A percentile compares a stretch with the other conserved stretches of the same genome.
These are phyloP conservation scores for Sclerotinia spermophila DNA, from an alignment of 2,329 filamentous ascomycete species.

Conservation along the genomic window DNA sequence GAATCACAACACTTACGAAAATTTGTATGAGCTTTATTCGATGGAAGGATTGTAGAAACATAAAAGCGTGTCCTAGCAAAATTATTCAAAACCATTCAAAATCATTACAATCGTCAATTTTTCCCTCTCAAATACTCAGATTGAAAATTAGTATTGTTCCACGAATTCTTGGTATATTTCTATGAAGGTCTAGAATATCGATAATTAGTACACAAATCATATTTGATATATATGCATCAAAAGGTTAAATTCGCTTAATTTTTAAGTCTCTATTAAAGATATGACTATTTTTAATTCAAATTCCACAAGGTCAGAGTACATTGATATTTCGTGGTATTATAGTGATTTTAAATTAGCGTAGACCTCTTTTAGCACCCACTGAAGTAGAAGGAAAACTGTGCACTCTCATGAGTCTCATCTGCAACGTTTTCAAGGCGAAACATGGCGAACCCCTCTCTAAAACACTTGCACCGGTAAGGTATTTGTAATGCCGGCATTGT, in stretches of 20 bases:
- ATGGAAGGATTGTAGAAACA: too few species aligned
- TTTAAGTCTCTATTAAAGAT: background rate
- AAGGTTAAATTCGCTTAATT: background rate
- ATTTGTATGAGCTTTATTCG: too few species aligned
- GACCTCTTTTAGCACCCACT: background rate
- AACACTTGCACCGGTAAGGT: background rate
- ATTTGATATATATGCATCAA: too few species aligned
- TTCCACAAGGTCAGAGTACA: background rate
- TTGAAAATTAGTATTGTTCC: too few species aligned
- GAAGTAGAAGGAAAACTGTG: background rate
- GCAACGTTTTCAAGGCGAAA: background rate
- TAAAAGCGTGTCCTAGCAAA: too few species aligned
- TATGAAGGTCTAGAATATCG: too few species aligned
- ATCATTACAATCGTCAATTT: too few species aligned
- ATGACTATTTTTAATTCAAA: background rate
- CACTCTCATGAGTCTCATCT: conserved; percentile 1
- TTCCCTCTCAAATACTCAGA: too few species aligned
- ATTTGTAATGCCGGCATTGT: background rate
- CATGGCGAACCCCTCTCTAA: background rate
- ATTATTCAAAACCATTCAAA: too few species aligned
- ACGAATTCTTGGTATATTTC: too few species aligned
- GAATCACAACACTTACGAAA: background rate
- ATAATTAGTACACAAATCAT: too few species aligned
- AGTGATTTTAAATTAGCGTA: background rate
- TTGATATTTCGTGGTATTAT: background rate